Percentiles rank a stretch among this genome's conserved stretches.
Conservation (phyloP, 495 filamentous ascomycete genomes). For the Aspergillus sclerotioniger region DNA sequence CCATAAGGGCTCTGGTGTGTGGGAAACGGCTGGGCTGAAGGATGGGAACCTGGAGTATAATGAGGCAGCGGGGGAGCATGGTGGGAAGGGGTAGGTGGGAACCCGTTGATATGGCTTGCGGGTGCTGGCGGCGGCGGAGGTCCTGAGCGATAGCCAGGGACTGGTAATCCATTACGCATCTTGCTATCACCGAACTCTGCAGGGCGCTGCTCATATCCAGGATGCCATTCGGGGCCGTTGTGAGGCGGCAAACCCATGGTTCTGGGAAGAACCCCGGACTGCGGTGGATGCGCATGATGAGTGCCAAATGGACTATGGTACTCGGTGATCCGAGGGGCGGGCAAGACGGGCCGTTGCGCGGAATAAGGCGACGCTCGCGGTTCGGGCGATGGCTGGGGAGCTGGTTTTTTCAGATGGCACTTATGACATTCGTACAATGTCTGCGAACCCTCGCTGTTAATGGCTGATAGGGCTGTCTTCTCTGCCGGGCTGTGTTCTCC, state of each 20-base stretch:
- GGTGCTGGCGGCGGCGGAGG: slow-evolving; percentile 17
- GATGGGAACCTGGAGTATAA: slow-evolving; percentile 32
- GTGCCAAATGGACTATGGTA: slow-evolving; percentile 27
- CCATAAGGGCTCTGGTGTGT: slow-evolving; percentile 45
- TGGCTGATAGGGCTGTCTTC: slow-evolving; percentile 12
- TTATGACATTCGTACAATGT: slow-evolving; percentile 49
- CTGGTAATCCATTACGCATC: slow-evolving; percentile 38
- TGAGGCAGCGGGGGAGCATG: slow-evolving; percentile 31
- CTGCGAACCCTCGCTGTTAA: slow-evolving; percentile 12
- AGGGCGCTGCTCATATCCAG: slow-evolving; percentile 39
- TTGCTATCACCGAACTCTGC: slow-evolving; percentile 23
- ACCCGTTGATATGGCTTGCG: slow-evolving; percentile 31
- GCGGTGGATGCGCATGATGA: slow-evolving; percentile 35
- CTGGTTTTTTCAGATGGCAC: slow-evolving; percentile 47
- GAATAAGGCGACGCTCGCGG: slow-evolving; percentile 37
- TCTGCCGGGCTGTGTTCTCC: slow-evolving; percentile 25
- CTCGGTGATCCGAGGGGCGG: slow-evolving; percentile 34
- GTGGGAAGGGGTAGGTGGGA: slow-evolving; percentile 29
- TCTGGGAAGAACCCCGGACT: slow-evolving; percentile 32
- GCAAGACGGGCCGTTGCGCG: slow-evolving; percentile 32
- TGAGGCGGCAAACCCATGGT: slow-evolving; percentile 32
- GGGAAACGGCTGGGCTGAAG: slow-evolving; percentile 38
- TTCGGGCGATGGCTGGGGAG: slow-evolving; percentile 35
- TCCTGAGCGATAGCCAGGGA: slow-evolving; percentile 29
- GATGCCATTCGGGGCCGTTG: slow-evolving; percentile 29